Conservation (phyloP, 2,329 filamentous ascomycete genomes). For the Reticulascus tulasneorum region DNA sequence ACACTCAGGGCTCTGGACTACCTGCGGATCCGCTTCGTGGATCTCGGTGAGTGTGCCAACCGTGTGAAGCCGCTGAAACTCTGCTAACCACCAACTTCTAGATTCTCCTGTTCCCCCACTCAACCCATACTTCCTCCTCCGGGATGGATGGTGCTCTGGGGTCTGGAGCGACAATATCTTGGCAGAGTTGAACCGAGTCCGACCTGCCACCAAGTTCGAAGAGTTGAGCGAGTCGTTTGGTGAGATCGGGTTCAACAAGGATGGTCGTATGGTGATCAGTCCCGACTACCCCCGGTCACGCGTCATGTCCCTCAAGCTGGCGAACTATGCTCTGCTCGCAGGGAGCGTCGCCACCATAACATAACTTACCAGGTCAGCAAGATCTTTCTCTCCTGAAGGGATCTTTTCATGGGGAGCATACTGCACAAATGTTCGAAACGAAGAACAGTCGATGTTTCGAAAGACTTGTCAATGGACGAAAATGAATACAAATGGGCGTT, state of each 20-base stretch:
- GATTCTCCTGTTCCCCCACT: slow-evolving; percentile 67
- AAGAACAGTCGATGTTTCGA: too few species aligned
- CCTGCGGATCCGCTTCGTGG: slow-evolving; percentile 70
- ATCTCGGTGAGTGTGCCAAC: slow-evolving; percentile 50
- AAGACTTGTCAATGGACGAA: too few species aligned
- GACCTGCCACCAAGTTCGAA: slow-evolving; percentile 56
- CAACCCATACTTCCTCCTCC: slow-evolving; percentile 68
- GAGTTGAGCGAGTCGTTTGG: slow-evolving; percentile 63
- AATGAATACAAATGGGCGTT: too few species aligned
- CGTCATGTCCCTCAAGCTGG: slow-evolving; percentile 52
- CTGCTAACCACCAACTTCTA: slow-evolving; percentile 28
- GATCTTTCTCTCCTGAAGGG: too few species aligned
- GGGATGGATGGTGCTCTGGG: slow-evolving; percentile 58
- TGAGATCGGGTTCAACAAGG: slow-evolving; percentile 54
- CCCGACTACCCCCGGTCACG: slow-evolving; percentile 51
- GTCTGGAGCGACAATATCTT: slow-evolving; percentile 70
- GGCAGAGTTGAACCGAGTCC: slow-evolving; percentile 51
- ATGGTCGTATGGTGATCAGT: slow-evolving; percentile 53
- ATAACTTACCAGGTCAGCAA: too few species aligned
- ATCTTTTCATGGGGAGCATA: too few species aligned
- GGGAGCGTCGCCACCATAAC: slow-evolving; percentile 11
- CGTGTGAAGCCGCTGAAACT: neutral
- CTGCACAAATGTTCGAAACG: too few species aligned
- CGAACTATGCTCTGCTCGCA: slow-evolving; percentile 50
- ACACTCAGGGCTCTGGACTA: slow-evolving; percentile 57